Evolutionary conservation across 192 early-diverging fungal species (phyloP).

Genomic region (Chytriomyces sp.): DNA sequence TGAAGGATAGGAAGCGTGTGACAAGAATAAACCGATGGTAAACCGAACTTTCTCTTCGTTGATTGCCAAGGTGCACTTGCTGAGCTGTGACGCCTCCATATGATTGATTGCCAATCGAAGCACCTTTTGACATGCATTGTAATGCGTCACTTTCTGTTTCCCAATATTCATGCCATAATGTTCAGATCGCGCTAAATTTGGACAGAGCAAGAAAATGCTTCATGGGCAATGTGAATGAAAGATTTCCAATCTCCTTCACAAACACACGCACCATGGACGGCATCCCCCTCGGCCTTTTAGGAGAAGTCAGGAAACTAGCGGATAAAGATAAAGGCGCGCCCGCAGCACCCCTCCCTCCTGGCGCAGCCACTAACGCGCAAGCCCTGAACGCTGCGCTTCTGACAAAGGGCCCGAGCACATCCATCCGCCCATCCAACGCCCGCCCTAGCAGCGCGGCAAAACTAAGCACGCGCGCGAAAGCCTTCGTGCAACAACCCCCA

Average conservation of each 20-base stretch:
- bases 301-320: slow-evolving; percentile 15
- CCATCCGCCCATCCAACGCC: background rate
- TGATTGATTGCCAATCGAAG: no score
- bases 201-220: no score
- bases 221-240: no score
- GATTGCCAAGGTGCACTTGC: no score
- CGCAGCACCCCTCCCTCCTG: background rate
- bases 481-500: background rate
- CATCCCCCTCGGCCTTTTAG: slow-evolving; percentile 21
- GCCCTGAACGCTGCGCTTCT: background rate
- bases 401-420: background rate
- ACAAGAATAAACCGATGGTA: no score
- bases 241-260: background rate
- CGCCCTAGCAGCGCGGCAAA: background rate
- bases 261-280: background rate
- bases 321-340: slow-evolving; percentile 8
- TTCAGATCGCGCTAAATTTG: no score
- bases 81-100: no score
- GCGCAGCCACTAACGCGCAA: background rate
- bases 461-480: slow-evolving; percentile 11
- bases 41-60: no score
- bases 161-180: no score
- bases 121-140: no score
- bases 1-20: no score
- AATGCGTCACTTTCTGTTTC: no score